Percentiles rank a stretch among this genome's conserved stretches.
phyloP scores from a whole-genome alignment of 2,329 filamentous ascomycete genomes.

The Diaporthe amygdali region DNA sequence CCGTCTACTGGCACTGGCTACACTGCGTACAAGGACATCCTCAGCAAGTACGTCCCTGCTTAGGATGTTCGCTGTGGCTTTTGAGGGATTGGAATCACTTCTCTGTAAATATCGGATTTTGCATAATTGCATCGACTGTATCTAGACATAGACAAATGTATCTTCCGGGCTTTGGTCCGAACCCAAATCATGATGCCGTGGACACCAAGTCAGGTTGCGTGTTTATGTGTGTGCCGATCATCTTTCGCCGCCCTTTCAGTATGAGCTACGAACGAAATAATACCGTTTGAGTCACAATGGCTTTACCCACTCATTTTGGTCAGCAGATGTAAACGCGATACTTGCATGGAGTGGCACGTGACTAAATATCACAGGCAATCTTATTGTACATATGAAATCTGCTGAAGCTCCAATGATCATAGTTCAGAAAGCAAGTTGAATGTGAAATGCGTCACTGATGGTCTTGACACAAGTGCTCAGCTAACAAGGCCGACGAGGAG shows the following conservation, averaged over 20 bases:
- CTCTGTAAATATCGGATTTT: conserved; percentile 16
- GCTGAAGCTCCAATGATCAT: no score
- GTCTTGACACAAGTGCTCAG: no score
- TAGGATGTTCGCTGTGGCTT: not conserved
- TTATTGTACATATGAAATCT: no score
- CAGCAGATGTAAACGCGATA: no score
- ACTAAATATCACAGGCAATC: no score
- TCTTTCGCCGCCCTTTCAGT: not conserved
- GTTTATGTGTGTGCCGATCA: not conserved
- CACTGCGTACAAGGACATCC: conserved; percentile 27
- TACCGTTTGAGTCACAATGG: no score
- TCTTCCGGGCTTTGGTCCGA: not conserved
- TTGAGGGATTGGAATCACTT: not conserved
- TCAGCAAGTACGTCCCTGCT: conserved; percentile 21
- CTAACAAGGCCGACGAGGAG: no score
- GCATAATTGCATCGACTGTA: not conserved
- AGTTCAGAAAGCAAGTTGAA: no score
- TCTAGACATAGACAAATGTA: conserved; percentile 1
- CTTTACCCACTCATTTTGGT: no score
- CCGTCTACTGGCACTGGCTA: conserved; percentile 49
- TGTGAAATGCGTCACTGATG: no score
- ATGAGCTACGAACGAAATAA: not conserved
- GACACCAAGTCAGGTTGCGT: not conserved
- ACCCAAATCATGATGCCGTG: not conserved
- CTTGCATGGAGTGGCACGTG: no score